phyloP scores from a whole-genome alignment of 2,329 filamentous ascomycete genomes.

The Immersiporthe knoxdaviesiana region DNA sequence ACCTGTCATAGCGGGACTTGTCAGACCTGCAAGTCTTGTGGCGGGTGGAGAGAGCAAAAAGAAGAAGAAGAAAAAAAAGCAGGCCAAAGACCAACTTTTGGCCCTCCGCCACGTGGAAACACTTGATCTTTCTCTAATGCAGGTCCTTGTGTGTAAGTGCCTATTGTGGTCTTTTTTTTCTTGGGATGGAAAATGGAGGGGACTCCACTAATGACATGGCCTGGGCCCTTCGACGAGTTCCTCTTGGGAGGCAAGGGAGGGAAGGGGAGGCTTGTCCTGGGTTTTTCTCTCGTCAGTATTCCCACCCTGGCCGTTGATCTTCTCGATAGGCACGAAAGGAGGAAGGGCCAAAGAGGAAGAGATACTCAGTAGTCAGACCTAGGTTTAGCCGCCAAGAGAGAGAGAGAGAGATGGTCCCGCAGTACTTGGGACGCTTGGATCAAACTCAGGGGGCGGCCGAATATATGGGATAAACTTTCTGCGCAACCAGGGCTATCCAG shows the following conservation, averaged over 20 bases:
- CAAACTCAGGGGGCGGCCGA: not conserved
- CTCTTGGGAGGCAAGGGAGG: not conserved
- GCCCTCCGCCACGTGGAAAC: not conserved
- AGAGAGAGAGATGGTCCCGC: not conserved
- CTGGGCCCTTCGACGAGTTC: not conserved
- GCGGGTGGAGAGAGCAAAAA: not conserved
- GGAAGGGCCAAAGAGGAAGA: not conserved
- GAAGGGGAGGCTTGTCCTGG: not conserved
- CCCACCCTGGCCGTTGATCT: not conserved
- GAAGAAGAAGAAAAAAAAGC: not conserved
- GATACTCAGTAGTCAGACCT: not conserved
- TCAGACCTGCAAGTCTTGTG: not conserved
- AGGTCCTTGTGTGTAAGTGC: no score
- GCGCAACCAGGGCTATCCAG: conserved; percentile 11
- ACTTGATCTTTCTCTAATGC: not conserved
- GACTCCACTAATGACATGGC: not conserved
- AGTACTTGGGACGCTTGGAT: not conserved
- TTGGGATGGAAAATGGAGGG: not conserved
- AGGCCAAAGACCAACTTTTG: conserved; percentile 3
- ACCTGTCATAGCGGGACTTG: not conserved
- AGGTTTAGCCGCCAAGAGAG: not conserved
- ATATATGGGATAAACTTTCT: conserved; percentile 8
- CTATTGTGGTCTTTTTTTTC: not conserved
- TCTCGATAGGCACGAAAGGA: not conserved
- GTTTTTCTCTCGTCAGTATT: not conserved